Base-by-base conservation (phyloP, 2,329 filamentous ascomycete genomes). In the Aspergillus ustus region DNA sequence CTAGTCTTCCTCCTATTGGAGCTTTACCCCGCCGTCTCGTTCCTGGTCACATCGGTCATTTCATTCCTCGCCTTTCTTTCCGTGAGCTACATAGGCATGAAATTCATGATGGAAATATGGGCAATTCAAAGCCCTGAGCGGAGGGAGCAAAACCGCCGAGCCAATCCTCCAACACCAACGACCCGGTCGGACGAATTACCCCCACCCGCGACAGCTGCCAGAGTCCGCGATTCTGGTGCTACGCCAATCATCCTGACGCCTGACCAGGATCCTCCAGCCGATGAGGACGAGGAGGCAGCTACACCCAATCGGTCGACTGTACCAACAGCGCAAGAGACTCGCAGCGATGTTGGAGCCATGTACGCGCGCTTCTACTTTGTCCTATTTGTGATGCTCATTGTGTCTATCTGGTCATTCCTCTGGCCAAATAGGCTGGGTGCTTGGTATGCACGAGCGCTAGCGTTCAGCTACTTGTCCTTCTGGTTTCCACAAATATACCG, bases 401-500 rank as follows among this genome's bases (percentile, higher is more conserved):
- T 88, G 45, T 86, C 84, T 6, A 78, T 88, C 6, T 86, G 87
- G 74, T 84, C 85, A 22, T 81, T 83, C 31, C 81, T 85, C 1
- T 86, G 86, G 77, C 85, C 86, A 1, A 75, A 79, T 3, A 77
- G 78, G 1, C 72, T 84, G 2, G 82, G 84, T 25, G 80, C 80
- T 2, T 73, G 82, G 46, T 89, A 87, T 74, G 82, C 83, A 64
- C 83, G 93, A 72, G 66, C 83, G 2, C 79, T 96, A 22, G 84
- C 86, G 2, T 87, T 94, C 69, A 67, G 85, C 57, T 97, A 97
- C 73, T 85, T 97, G 49, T 97, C 93, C 20, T 89, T 97, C 73
- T 98, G 94, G 94, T 74, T 89, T 0, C 94, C 95, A 0, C 95
- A 99, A 75, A 96, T 98, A 67, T 87, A 91, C 72, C 91, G 95